Conservation (phyloP, 2,329 filamentous ascomycete genomes). For the Tricladium varicosporioides region DNA sequence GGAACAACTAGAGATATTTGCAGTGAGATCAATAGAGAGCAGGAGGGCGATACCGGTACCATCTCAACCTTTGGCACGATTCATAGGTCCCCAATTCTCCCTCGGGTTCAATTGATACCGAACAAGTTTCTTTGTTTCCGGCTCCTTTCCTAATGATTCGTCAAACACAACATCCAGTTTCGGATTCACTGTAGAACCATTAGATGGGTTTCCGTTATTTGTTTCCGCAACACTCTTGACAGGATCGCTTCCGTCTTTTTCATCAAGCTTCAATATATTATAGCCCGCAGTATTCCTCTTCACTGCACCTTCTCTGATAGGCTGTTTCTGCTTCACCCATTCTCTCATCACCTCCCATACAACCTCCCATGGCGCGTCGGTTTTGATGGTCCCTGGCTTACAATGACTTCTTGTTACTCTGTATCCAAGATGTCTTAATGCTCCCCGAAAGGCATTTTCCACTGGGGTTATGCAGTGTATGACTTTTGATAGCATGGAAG, state of each 20-base stretch:
- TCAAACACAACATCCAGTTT: constrained; percentile 66
- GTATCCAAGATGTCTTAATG: constrained; percentile 78
- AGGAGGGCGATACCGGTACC: neutral
- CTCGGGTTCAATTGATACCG: constrained; percentile 88
- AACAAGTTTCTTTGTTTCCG: constrained; percentile 66
- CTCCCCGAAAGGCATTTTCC: constrained; percentile 77
- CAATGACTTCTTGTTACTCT: constrained; percentile 82
- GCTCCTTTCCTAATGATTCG: constrained; percentile 71
- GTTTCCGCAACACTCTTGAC: constrained; percentile 18
- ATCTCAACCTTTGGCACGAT: constrained; percentile 28
- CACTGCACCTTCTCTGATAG: constrained; percentile 71
- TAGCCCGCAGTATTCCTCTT: constrained; percentile 70
- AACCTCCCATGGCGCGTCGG: constrained; percentile 84
- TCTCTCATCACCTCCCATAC: constrained; percentile 94
- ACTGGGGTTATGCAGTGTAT: constrained; percentile 78
- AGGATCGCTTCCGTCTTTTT: constrained; percentile 11
- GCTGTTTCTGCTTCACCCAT: constrained; percentile 79
- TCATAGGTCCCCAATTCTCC: constrained; percentile 84
- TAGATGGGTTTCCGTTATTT: constrained; percentile 8
- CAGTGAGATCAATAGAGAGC: no score
- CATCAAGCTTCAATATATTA: constrained; percentile 56
- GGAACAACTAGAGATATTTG: no score
- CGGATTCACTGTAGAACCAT: constrained; percentile 29
- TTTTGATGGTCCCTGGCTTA: constrained; percentile 87
- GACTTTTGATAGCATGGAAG: constrained; percentile 70